Evolutionary conservation across 345 rosid species (phyloP).

Genomic region (Capsella bursapastoris): DNA sequence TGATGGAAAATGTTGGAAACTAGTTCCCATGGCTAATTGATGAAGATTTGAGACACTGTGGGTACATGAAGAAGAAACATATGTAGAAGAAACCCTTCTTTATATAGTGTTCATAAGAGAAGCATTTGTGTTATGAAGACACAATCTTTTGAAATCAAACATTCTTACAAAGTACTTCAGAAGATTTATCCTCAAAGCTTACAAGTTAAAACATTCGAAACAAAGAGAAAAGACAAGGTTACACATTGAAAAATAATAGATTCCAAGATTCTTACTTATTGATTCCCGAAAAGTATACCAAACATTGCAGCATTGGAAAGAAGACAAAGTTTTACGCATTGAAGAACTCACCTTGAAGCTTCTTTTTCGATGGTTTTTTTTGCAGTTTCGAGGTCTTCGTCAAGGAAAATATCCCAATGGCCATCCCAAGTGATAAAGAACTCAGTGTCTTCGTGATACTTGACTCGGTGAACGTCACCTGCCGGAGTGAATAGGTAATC

Average conservation of each 20-base stretch:
- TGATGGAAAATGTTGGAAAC: slow-evolving; percentile 1
- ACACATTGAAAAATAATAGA: background rate
- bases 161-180: slow-evolving; percentile 6
- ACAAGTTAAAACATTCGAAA: background rate
- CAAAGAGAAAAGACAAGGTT: background rate
- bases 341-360: slow-evolving; percentile 1
- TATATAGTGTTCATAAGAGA: slow-evolving; percentile 25
- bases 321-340: background rate
- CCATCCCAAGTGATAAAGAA: slow-evolving; percentile 98
- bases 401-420: slow-evolving; percentile 80
- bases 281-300: background rate
- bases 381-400: slow-evolving; percentile 78
- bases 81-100: slow-evolving; percentile 25
- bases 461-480: slow-evolving; percentile 84
- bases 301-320: background rate
- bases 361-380: slow-evolving; percentile 49
- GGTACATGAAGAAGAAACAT: slow-evolving; percentile 8
- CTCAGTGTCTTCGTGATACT: slow-evolving; percentile 86
- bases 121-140: background rate
- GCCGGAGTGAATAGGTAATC: slow-evolving; percentile 86
- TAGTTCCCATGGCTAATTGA: slow-evolving; percentile 17
- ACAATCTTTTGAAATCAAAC: slow-evolving; percentile 16
- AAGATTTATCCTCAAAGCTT: background rate
- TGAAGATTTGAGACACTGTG: slow-evolving; percentile 2
- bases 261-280: background rate